Percentiles rank a stretch among this genome's conserved stretches.
Evolutionary conservation across 306 rosid species (phyloP).

Genomic region (Vigna radiata): DNA sequence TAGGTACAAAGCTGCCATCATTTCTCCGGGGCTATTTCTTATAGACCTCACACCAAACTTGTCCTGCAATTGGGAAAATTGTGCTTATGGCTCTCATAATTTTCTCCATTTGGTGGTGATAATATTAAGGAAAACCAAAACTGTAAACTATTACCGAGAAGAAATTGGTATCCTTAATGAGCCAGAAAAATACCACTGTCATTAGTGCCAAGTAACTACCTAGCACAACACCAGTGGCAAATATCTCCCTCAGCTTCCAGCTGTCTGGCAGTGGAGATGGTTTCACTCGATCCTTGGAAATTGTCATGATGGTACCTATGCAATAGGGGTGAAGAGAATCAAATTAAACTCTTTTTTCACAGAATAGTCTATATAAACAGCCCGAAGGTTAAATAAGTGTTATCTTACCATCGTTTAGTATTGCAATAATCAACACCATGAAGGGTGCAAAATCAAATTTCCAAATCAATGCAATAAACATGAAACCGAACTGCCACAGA

Average conservation of each 20-base stretch:
- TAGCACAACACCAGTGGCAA: constrained; percentile 94
- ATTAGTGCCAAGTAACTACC: constrained; percentile 96
- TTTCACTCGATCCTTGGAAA: constrained; percentile 96
- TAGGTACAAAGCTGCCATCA: constrained; percentile 97
- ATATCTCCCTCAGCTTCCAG: constrained; percentile 97
- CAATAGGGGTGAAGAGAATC: constrained; percentile 27
- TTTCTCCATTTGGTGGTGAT: not conserved
- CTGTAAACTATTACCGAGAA: constrained; percentile 65
- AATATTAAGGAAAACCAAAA: constrained; percentile 1
- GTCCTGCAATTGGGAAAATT: constrained; percentile 58
- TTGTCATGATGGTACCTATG: constrained; percentile 96
- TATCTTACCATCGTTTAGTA: constrained; percentile 89
- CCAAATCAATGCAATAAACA: constrained; percentile 98
- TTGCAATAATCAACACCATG: constrained; percentile 96
- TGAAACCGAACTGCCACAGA: constrained; percentile 84
- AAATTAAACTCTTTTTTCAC: constrained; percentile 27
- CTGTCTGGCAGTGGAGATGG: constrained; percentile 96
- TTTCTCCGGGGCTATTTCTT: constrained; percentile 41
- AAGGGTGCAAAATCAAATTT: constrained; percentile 95
- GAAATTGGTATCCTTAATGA: constrained; percentile 67
- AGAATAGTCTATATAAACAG: constrained; percentile 19
- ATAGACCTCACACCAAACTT: constrained; percentile 62
- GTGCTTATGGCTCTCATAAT: constrained; percentile 1
- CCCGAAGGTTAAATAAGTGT: constrained; percentile 23
- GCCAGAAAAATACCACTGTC: constrained; percentile 97